phyloP scores from a whole-genome alignment of 2,329 filamentous ascomycete species.

The Penicillium sp. region DNA sequence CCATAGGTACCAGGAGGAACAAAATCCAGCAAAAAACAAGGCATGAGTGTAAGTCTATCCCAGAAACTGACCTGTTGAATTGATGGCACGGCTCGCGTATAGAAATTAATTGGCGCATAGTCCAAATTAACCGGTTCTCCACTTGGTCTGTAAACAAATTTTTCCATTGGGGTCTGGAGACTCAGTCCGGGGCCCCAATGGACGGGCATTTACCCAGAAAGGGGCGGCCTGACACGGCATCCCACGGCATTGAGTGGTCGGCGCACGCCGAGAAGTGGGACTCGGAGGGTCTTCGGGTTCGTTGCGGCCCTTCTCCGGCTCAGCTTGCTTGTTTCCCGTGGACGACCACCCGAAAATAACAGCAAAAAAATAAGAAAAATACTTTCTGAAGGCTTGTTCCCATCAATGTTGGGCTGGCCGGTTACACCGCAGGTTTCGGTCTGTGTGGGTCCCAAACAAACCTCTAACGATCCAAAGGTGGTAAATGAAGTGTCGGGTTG shows the following conservation, averaged over 20 bases:
- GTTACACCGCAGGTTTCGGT: background rate
- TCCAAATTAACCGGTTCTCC: conserved; percentile 14
- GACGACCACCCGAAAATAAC: background rate
- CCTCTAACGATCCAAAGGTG: background rate
- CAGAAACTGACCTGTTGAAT: background rate
- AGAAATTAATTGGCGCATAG: conserved; percentile 2
- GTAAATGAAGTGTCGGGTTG: background rate
- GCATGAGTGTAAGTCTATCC: background rate
- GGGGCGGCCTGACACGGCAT: conserved; percentile 6
- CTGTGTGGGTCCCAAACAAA: background rate
- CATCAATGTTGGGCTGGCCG: background rate
- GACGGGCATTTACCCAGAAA: conserved; percentile 20
- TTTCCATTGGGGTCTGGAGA: background rate
- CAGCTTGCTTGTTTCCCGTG: background rate
- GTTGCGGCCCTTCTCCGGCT: background rate
- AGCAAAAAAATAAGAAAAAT: background rate
- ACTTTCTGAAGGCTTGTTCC: background rate
- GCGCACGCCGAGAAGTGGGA: conserved; percentile 12
- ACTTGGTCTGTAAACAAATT: conserved; percentile 1
- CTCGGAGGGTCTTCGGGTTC: conserved; percentile 8
- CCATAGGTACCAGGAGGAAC: background rate
- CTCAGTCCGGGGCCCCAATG: conserved; percentile 20
- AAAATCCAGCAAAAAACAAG: background rate
- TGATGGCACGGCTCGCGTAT: background rate
- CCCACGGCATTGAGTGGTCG: conserved; percentile 4